Conservation (phyloP, 208 protist genomes). For the Acanthamoeba royreba region DNA sequence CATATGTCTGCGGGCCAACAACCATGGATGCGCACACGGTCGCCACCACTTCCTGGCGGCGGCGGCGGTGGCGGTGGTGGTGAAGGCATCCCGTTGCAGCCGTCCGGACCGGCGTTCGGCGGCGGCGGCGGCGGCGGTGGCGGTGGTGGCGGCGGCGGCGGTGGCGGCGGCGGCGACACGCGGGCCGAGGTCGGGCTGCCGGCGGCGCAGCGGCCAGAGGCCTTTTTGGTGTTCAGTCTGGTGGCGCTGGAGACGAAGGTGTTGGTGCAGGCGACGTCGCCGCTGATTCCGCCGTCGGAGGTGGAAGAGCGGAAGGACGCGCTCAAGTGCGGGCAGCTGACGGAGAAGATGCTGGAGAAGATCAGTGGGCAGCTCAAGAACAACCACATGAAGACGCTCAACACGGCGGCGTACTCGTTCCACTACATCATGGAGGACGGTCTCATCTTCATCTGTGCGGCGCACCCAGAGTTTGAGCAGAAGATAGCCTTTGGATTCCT, state of each 20-base stretch:
- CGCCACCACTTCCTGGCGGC: no score
- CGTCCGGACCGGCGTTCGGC: no score
- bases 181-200: no score
- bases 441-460: neutral
- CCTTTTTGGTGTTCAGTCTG: slow-evolving; percentile 6
- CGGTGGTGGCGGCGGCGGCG: no score
- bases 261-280: neutral
- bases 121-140: no score
- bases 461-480: slow-evolving; percentile 13
- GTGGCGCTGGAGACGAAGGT: neutral
- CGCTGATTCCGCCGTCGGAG: neutral
- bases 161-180: no score
- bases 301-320: slow-evolving; percentile 13
- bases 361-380: slow-evolving; percentile 38
- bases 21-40: no score
- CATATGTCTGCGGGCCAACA: no score
- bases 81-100: no score
- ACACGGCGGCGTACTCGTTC: neutral
- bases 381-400: slow-evolving; percentile 39
- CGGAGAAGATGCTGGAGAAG: slow-evolving; percentile 31
- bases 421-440: slow-evolving; percentile 40
- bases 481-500: slow-evolving; percentile 21
- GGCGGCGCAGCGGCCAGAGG: no score
- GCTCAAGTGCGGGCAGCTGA: slow-evolving; percentile 24
- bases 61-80: no score